Base-by-base conservation (phyloP, 257 asterid genomes). In the Solanum paucissectum region DNA sequence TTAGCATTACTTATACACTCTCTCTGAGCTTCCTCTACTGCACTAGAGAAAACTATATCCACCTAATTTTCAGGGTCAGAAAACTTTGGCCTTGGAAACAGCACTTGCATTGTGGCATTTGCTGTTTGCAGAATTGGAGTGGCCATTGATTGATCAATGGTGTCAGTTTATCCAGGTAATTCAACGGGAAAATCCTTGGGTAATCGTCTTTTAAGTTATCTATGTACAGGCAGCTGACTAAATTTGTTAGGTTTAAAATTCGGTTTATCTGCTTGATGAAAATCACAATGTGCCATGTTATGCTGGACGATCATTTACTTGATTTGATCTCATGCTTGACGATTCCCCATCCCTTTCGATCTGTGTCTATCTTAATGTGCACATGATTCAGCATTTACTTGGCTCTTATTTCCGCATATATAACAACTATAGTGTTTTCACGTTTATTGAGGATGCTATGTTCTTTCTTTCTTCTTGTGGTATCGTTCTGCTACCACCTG, bases 51-150 rank as follows among this genome's bases (percentile, higher is more conserved):
- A 38, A 76, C 58, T 16, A 76, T 38, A 38, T 76, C 58, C 58
- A 76, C 60, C 60, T 72, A 86, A 33, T 52, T 89, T 91, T 83
- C 96, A 97, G 99, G 98, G 98, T 87, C 99, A 97, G 93, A 97
- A 97, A 91, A 94, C 98, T 42, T 89, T 97, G 93, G 98, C 99
- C 27, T 90, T 97, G 90, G 99, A 97, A 91, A 97, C 99, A 29
- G 99, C 99, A 74, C 96, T 97, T 87, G 99, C 99, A 44, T 95
- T 97, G 99, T 97, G 99, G 99, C 98, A 96, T 89, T 90, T 97
- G 90, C 90, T 97, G 83, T 97, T 96, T 93, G 95, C 98, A 16
- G 99, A 95, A 90, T 94, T 90, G 91, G 93, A 93, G 82, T 97
- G 99, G 99, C 99, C 98, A 32, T 91, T 95, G 89, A 98, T 97